phyloP scores from a whole-genome alignment of 1,139 yeast species.

The Candida tetrigidarum region DNA sequence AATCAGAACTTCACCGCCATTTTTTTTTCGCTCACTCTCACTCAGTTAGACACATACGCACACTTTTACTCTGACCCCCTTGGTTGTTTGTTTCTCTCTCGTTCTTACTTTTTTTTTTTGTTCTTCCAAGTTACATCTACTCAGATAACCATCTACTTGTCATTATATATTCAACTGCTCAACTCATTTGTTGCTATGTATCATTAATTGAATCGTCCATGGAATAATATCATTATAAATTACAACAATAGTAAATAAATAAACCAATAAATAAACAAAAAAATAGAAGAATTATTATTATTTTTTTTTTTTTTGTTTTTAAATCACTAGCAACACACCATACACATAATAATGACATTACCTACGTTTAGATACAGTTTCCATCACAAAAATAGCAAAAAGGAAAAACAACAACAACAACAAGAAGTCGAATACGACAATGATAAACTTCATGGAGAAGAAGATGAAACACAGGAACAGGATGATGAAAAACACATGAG shows the following conservation, averaged over 20 bases:
- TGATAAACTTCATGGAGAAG: too few relatives aligned
- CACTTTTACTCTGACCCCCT: too few relatives aligned
- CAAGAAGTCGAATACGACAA: too few relatives aligned
- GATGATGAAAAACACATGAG: slow-evolving; percentile 1
- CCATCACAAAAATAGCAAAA: slow-evolving; percentile 2
- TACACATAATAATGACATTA: slow-evolving; percentile 3
- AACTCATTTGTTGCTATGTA: slow-evolving; percentile 2
- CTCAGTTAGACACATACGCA: too few relatives aligned
- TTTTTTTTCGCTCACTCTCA: neutral
- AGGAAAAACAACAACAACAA: neutral
- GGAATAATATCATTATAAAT: neutral
- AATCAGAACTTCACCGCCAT: neutral
- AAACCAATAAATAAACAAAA: neutral
- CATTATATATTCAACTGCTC: slow-evolving; percentile 2
- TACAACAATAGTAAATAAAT: neutral
- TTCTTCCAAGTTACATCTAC: too few relatives aligned
- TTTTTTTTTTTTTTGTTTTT: too few relatives aligned
- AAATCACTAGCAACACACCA: neutral
- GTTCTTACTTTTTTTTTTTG: too few relatives aligned
- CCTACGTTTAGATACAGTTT: slow-evolving; percentile 6
- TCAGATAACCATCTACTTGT: neutral
- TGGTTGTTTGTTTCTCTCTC: neutral
- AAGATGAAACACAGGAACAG: neutral
- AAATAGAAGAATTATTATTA: neutral
- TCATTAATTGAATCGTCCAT: slow-evolving; percentile 3